A percentile compares a stretch with the other conserved stretches of the same genome.
These are phyloP conservation scores for Candida argentea DNA, from an alignment of 805 yeast genomes.

Conservation along the genomic window DNA sequence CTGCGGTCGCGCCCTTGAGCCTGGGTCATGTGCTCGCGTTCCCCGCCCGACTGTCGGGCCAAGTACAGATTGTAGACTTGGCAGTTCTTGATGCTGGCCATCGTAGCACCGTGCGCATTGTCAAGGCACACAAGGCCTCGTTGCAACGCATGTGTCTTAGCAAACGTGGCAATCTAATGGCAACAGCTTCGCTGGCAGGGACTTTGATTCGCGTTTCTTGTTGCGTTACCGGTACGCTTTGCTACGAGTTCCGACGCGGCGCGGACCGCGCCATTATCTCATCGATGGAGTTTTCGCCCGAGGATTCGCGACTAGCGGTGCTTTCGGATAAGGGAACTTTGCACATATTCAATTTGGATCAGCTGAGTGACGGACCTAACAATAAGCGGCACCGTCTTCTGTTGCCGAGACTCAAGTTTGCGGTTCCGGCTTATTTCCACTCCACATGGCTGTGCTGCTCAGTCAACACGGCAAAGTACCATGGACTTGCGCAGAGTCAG, in stretches of 20 bases:
- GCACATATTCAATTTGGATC: conserved; percentile 60
- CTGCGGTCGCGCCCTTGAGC: too few relatives aligned
- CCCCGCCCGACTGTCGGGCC: conserved; percentile 70
- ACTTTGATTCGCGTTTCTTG: conserved; percentile 71
- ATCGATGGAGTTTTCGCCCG: conserved; percentile 75
- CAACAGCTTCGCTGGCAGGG: conserved; percentile 76
- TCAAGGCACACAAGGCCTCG: conserved; percentile 66
- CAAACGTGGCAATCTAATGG: conserved; percentile 55
- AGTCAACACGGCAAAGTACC: conserved; percentile 40
- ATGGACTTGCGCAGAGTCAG: conserved; percentile 8
- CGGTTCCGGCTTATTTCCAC: conserved; percentile 56
- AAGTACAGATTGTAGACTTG: conserved; percentile 69
- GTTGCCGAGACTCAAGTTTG: conserved; percentile 47
- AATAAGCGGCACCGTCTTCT: neutral
- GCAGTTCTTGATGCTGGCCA: conserved; percentile 51
- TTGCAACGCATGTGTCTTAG: conserved; percentile 57
- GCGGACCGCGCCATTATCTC: conserved; percentile 74
- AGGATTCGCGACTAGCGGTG: conserved; percentile 69
- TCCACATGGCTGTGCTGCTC: conserved; percentile 87
- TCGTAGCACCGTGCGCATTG: conserved; percentile 52
- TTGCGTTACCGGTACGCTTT: conserved; percentile 52
- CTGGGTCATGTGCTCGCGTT: too few relatives aligned
- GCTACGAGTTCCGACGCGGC: conserved; percentile 87
- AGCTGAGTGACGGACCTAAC: conserved; percentile 1
- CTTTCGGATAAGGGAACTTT: conserved; percentile 83